phyloP scores from a whole-genome alignment of 805 yeast genomes.

The Osmozyma mogii region DNA sequence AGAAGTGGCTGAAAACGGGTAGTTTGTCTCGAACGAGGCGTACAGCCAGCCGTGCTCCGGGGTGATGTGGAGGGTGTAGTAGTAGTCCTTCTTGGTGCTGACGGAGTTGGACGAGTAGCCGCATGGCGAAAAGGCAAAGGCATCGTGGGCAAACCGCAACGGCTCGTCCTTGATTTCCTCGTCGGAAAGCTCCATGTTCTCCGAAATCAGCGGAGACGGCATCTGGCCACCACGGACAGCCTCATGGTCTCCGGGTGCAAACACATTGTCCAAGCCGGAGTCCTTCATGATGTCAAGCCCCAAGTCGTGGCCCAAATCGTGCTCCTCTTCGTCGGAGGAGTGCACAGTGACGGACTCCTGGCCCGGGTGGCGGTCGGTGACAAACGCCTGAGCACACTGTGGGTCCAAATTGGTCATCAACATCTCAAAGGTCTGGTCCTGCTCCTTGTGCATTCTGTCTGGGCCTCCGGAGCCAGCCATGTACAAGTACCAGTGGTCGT shows the following conservation, averaged over 20 bases:
- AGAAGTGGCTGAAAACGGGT: constrained; percentile 37
- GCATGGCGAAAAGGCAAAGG: constrained; percentile 89
- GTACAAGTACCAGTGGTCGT: constrained; percentile 89
- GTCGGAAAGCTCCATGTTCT: constrained; percentile 18
- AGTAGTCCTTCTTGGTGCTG: constrained; percentile 40
- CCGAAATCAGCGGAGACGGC: constrained; percentile 30
- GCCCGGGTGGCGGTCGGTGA: constrained; percentile 42
- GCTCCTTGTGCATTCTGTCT: constrained; percentile 5
- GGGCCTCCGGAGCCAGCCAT: constrained; percentile 41
- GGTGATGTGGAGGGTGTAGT: constrained; percentile 85
- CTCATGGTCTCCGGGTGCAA: constrained; percentile 8
- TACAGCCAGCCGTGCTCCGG: constrained; percentile 94
- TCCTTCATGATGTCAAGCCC: constrained; percentile 63
- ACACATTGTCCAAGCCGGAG: constrained; percentile 58
- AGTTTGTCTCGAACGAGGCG: constrained; percentile 92
- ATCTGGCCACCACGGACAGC: constrained; percentile 10
- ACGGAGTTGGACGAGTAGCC: constrained; percentile 90
- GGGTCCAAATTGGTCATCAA: constrained; percentile 81
- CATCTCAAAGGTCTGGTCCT: constrained; percentile 77
- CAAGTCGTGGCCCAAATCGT: constrained; percentile 70
- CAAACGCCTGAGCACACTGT: constrained; percentile 48
- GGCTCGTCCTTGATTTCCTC: constrained; percentile 2
- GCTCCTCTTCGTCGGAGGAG: constrained; percentile 39
- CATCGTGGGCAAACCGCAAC: constrained; percentile 56
- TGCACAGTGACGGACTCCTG: constrained; percentile 29